Conservation (phyloP, 2,329 filamentous ascomycete genomes). For the Fusarium abutilonis region DNA sequence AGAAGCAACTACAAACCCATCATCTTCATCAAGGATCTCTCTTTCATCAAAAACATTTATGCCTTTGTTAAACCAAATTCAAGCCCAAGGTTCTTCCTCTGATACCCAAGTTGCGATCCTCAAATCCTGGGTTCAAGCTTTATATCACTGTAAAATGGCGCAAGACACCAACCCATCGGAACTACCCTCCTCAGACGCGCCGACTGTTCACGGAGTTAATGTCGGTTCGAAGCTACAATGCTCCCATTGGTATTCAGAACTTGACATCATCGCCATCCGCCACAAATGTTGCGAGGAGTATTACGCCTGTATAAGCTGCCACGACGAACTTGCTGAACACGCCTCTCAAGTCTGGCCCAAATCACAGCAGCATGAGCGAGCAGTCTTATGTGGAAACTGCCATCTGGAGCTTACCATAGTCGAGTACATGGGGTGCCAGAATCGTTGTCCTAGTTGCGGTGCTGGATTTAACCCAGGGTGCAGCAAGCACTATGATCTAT, state of each 20-base stretch:
- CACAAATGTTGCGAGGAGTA: slow-evolving; percentile 22
- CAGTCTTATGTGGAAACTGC: slow-evolving; percentile 15
- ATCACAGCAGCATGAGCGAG: slow-evolving; percentile 11
- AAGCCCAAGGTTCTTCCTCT: no score
- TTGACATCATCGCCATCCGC: slow-evolving; percentile 20
- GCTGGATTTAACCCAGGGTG: slow-evolving; percentile 26
- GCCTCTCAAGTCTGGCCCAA: slow-evolving; percentile 1
- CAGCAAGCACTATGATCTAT: slow-evolving; percentile 14
- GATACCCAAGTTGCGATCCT: no score
- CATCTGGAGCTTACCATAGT: neutral
- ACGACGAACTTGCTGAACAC: slow-evolving; percentile 16
- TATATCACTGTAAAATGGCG: slow-evolving; percentile 4
- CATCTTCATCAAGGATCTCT: no score
- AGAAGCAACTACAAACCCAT: no score
- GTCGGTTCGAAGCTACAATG: slow-evolving; percentile 11
- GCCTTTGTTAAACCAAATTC: no score
- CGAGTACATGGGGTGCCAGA: slow-evolving; percentile 4
- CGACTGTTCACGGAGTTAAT: slow-evolving; percentile 7
- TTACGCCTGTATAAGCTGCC: slow-evolving; percentile 26
- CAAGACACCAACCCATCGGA: neutral
- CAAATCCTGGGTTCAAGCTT: no score
- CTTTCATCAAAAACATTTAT: no score
- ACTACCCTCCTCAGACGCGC: fast-evolving
- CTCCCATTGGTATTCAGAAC: slow-evolving; percentile 15
- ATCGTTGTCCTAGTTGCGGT: slow-evolving; percentile 3